Percentiles rank a stretch among this genome's conserved stretches.
Evolutionary conservation across 1,139 yeast genomes (phyloP).

Genomic region (Wickerhamomyces sp.): DNA sequence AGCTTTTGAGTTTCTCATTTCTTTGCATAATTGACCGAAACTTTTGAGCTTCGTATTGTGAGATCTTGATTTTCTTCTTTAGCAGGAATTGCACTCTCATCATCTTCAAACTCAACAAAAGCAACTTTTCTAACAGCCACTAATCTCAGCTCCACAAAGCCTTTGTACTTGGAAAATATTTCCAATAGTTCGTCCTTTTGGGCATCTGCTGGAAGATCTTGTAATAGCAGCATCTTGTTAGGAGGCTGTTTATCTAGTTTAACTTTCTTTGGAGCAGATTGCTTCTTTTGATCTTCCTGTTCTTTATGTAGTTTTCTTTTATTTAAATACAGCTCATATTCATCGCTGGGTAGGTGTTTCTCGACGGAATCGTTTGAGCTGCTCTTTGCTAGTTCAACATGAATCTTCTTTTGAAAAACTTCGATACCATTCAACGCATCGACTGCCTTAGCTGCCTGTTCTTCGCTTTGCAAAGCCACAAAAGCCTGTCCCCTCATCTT

Average conservation of each 20-base stretch:
- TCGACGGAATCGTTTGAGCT: conserved; percentile 26
- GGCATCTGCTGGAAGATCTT: conserved; percentile 50
- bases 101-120: conserved; percentile 71
- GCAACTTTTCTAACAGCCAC: conserved; percentile 70
- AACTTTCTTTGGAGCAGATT: conserved; percentile 23
- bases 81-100: conserved; percentile 43
- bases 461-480: conserved; percentile 49
- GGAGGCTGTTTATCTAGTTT: conserved; percentile 51
- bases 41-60: conserved; percentile 31
- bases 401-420: conserved; percentile 54
- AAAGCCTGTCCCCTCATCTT: conserved; percentile 85
- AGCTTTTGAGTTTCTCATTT: too few species aligned
- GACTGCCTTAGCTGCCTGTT: conserved; percentile 48
- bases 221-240: conserved; percentile 64
- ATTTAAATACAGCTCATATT: conserved; percentile 12
- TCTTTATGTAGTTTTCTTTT: conserved; percentile 20
- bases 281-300: conserved; percentile 22
- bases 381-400: conserved; percentile 36
- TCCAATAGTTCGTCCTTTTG: conserved; percentile 39
- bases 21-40: conserved; percentile 48
- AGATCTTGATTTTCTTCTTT: conserved; percentile 34
- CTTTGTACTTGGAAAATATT: conserved; percentile 46
- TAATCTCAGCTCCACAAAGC: conserved; percentile 61
- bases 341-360: conserved; percentile 14
- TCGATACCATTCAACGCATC: conserved; percentile 37